Conservation (phyloP, 2,329 filamentous ascomycete species). For the Alternaria gaisen region DNA sequence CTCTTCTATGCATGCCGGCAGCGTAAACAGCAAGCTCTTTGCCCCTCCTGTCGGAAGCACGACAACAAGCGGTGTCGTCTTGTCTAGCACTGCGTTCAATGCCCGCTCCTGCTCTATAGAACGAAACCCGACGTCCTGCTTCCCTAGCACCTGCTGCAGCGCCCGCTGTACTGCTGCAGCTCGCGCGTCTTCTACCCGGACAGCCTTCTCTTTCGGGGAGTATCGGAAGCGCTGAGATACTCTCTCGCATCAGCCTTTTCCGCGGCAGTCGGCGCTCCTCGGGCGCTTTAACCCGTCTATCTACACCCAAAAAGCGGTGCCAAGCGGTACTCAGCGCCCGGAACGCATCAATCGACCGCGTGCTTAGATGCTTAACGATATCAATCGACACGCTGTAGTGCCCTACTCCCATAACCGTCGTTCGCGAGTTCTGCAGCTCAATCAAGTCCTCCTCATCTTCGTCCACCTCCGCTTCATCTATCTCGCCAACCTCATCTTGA, state of each 20-base stretch:
- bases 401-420: slow-evolving; percentile 14
- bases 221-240: too few relatives aligned
- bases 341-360: slow-evolving; percentile 28
- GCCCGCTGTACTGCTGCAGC: neutral
- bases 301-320: neutral
- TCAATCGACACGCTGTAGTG: slow-evolving; percentile 20
- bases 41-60: slow-evolving; percentile 28
- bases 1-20: slow-evolving; percentile 19
- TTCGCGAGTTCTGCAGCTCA: slow-evolving; percentile 22
- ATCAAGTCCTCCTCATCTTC: slow-evolving; percentile 12
- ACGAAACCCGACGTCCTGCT: slow-evolving; percentile 15
- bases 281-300: neutral
- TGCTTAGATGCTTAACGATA: slow-evolving; percentile 33
- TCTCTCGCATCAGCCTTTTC: too few relatives aligned
- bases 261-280: neutral
- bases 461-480: slow-evolving; percentile 30
- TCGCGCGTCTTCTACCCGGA: neutral
- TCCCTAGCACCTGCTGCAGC: neutral
- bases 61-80: slow-evolving; percentile 25
- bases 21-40: slow-evolving; percentile 38
- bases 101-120: slow-evolving; percentile 12
- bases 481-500: slow-evolving; percentile 23
- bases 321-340: slow-evolving; percentile 12
- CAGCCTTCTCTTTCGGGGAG: neutral
- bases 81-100: slow-evolving; percentile 21